phyloP scores from a whole-genome alignment of 1,284 basidiomycete species.

The Wallemia hederae region DNA sequence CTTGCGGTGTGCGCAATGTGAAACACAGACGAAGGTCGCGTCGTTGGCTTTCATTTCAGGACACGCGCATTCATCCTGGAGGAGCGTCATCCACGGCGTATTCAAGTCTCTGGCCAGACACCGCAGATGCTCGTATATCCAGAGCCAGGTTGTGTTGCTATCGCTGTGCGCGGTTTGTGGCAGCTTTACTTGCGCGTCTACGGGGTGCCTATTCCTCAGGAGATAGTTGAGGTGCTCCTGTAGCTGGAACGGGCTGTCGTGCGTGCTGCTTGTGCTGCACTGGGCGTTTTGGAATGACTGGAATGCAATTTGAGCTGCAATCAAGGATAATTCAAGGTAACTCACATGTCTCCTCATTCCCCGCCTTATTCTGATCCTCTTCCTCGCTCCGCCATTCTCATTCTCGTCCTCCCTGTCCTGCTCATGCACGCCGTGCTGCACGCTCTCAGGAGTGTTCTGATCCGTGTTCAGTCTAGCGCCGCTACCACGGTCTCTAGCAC shows the following conservation, averaged over 20 bases:
- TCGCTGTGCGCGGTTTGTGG: neutral
- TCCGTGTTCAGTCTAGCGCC: neutral
- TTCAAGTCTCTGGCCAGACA: neutral
- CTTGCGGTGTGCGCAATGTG: neutral
- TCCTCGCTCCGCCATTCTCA: neutral
- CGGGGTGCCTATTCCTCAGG: neutral
- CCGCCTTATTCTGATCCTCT: neutral
- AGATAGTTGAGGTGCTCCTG: neutral
- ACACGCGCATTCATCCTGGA: neutral
- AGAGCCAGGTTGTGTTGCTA: neutral
- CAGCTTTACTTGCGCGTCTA: neutral
- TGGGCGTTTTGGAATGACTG: neutral
- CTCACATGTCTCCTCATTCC: neutral
- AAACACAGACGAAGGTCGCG: neutral
- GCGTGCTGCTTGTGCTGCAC: neutral
- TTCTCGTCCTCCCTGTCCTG: too few species aligned
- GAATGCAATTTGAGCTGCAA: neutral
- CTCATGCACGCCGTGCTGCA: too few species aligned
- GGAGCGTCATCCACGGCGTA: neutral
- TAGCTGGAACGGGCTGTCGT: neutral
- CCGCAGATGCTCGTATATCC: neutral
- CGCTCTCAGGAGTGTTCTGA: neutral
- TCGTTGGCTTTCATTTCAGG: neutral
- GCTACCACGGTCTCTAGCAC: neutral
- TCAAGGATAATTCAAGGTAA: neutral